Percentiles rank a stretch among this genome's conserved stretches.
phyloP scores from a whole-genome alignment of 352 stramenopile genomes.

The Phytophthora syringae region DNA sequence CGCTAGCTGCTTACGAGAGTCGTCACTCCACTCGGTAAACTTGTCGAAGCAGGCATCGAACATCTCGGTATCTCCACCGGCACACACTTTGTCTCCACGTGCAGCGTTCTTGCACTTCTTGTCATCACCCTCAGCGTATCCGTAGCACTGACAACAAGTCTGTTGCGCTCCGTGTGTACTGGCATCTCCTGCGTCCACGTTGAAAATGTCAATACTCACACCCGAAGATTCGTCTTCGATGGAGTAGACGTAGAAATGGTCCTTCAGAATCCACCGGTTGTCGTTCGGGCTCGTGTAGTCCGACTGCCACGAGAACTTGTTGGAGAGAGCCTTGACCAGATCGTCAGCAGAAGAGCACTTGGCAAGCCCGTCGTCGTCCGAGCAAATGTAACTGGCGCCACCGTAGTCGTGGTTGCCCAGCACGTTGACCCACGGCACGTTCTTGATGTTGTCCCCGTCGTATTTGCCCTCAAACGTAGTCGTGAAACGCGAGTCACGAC shows the following conservation, averaged over 20 bases:
- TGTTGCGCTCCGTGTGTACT: conserved; percentile 69
- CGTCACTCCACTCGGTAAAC: conserved; percentile 70
- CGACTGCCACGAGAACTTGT: conserved; percentile 66
- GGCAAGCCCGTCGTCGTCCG: conserved; percentile 38
- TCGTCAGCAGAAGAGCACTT: conserved; percentile 57
- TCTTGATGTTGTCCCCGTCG: conserved; percentile 52
- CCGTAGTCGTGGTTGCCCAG: conserved; percentile 86
- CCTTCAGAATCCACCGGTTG: conserved; percentile 71
- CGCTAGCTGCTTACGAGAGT: conserved; percentile 68
- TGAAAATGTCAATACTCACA: conserved; percentile 75
- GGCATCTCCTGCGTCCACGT: conserved; percentile 75
- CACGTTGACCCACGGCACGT: conserved; percentile 76
- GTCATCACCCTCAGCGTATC: conserved; percentile 60
- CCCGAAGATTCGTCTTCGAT: conserved; percentile 50
- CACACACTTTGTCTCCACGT: conserved; percentile 57
- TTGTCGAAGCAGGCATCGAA: conserved; percentile 69
- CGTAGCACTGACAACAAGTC: conserved; percentile 88
- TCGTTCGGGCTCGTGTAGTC: conserved; percentile 77
- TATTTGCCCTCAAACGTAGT: conserved; percentile 78
- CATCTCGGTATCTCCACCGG: conserved; percentile 59
- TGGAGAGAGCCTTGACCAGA: conserved; percentile 54
- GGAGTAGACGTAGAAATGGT: conserved; percentile 75
- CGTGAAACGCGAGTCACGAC: conserved; percentile 63
- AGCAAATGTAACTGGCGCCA: conserved; percentile 74
- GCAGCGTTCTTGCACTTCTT: conserved; percentile 59